A percentile compares a stretch with the other conserved stretches of the same genome.
phyloP scores from a whole-genome alignment of 164 flowering plant species.

The Vitis rotundifolia region DNA sequence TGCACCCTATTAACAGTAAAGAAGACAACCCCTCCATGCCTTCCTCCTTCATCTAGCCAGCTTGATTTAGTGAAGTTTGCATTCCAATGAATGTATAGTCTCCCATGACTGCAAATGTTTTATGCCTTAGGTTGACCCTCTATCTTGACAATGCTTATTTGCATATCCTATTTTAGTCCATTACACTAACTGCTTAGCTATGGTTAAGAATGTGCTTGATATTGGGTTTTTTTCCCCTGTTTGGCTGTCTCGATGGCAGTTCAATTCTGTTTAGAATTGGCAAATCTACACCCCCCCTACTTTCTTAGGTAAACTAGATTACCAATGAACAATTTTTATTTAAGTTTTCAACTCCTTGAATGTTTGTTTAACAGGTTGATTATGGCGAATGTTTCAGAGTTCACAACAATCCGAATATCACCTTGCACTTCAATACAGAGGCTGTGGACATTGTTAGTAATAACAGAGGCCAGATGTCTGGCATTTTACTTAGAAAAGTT shows the following conservation, averaged over 20 bases:
- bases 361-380: slow-evolving; percentile 99
- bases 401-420: slow-evolving; percentile 90
- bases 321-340: slow-evolving; percentile 40
- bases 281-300: too few species aligned
- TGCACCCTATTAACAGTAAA: too few species aligned
- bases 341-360: slow-evolving; percentile 88
- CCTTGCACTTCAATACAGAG: slow-evolving; percentile 97
- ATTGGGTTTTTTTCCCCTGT: not conserved
- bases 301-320: slow-evolving; percentile 11
- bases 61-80: not conserved
- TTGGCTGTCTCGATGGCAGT: slow-evolving; percentile 9
- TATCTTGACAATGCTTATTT: not conserved
- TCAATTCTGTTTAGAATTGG: too few species aligned
- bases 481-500: slow-evolving; percentile 59
- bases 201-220: not conserved
- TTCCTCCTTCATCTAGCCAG: not conserved
- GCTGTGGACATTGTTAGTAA: slow-evolving; percentile 88
- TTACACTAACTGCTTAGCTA: not conserved
- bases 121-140: not conserved
- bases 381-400: slow-evolving; percentile 99
- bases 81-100: not conserved
- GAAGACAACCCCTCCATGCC: too few species aligned
- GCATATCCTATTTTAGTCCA: not conserved
- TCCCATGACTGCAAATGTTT: not conserved
- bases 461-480: slow-evolving; percentile 93